Base-by-base conservation (phyloP, 1,139 yeast genomes). In the Blastobotrys malaysiensis region DNA sequence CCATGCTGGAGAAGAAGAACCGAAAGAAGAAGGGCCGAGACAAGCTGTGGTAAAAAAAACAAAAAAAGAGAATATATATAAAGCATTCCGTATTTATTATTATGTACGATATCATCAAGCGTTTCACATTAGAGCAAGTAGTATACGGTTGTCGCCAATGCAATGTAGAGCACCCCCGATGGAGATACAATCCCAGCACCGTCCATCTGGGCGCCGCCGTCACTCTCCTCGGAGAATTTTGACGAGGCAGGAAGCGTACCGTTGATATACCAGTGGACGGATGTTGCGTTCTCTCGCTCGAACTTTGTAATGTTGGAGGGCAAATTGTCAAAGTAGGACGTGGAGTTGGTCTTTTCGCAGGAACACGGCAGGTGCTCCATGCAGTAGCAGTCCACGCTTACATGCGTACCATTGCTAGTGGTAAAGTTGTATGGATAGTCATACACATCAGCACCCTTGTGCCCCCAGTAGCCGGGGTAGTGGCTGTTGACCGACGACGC, bases 1-100 rank as follows among this genome's bases (percentile, higher is more conserved):
- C 97, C 14, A 87, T 95, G 52, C 79, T 89, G 62, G 97, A 91
- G 67, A 87, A 84, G 75, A 71, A 70, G 61, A 73, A 70, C 61
- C 67, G 66, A 56, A 70, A 68, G 65, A 72, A 70, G 52, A 72
- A 70, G 65, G 65, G 64, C 27, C 61, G 66, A 55, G 73, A 71
- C 56, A 71, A 69, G 57, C 62, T 69, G 70, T 72, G 73, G 74
- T 70, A 60, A 57, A n/a, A n/a, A n/a, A n/a, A n/a, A n/a, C n/a
- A n/a, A n/a, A n/a, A n/a, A n/a, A n/a, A n/a, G n/a, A n/a, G n/a
- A n/a, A 4, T 26, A 13, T 18, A 22, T 16, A 44, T 44, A 19
- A 20, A 19, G 14, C 21, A 20, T 13, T 44, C 16, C 46, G 22
- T 48, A 43, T 44, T 48, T 48, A 46, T 46, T 18, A 14, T 46